Evolutionary conservation across 306 rosid species (phyloP).

Genomic region (Rosa chinensis): DNA sequence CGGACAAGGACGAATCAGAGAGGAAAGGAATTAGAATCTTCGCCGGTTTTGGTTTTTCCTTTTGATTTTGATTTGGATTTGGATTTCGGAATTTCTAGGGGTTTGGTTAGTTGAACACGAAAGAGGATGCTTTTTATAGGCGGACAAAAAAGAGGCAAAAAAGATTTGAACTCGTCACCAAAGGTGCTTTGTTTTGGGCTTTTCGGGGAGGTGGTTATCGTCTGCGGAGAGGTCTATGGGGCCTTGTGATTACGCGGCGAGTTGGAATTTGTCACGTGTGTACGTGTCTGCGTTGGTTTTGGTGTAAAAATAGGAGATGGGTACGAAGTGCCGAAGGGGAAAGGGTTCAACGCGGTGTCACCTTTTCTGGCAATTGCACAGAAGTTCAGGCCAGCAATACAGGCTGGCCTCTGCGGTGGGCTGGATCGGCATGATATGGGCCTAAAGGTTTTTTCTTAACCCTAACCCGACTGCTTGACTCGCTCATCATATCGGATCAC

Average conservation of each 20-base stretch:
- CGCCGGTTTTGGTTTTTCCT: neutral
- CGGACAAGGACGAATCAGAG: neutral
- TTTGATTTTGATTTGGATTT: neutral
- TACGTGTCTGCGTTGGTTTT: neutral
- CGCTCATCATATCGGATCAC: too few relatives aligned
- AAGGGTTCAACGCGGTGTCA: neutral
- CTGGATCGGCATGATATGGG: too few relatives aligned
- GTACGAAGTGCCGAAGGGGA: neutral
- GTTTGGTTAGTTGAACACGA: neutral
- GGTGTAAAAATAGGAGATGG: neutral
- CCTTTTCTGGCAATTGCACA: too few relatives aligned
- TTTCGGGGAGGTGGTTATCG: neutral
- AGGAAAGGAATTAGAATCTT: slow-evolving; percentile 12
- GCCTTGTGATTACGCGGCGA: neutral
- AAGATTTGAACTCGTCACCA: neutral
- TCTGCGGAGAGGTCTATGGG: neutral
- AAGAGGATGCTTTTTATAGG: neutral
- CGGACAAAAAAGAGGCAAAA: neutral
- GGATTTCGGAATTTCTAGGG: neutral
- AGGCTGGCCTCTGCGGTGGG: too few relatives aligned
- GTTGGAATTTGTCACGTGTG: neutral
- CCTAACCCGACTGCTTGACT: too few relatives aligned
- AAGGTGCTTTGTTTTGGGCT: neutral
- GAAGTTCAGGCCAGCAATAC: too few relatives aligned
- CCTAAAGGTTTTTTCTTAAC: too few relatives aligned